A percentile compares a stretch with the other conserved stretches of the same genome.
Evolutionary conservation across 768 basidiomycete species (phyloP).

Genomic region (Mrakia gelida): DNA sequence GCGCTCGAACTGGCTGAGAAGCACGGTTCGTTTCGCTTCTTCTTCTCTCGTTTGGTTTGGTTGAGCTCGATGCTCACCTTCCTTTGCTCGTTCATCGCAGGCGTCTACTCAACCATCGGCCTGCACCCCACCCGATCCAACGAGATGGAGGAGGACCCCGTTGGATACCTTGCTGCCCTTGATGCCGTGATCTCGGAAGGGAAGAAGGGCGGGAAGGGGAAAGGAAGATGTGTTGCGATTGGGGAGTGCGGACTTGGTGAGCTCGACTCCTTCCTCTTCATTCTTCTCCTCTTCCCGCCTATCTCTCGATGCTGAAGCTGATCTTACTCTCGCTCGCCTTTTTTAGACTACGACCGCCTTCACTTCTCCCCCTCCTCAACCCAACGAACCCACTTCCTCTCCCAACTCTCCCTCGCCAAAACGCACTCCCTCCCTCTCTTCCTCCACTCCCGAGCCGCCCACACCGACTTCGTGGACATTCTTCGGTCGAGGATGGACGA

Average conservation of each 20-base stretch:
- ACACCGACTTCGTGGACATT: constrained; percentile 62
- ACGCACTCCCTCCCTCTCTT: constrained; percentile 71
- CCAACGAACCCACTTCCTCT: constrained; percentile 63
- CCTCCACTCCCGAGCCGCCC: constrained; percentile 74
- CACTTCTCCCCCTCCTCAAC: constrained; percentile 59
- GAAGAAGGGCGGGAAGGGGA: constrained; percentile 48
- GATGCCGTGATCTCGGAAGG: constrained; percentile 51
- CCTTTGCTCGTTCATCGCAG: constrained; percentile 37
- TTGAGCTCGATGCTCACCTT: background rate
- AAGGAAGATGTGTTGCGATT: constrained; percentile 62
- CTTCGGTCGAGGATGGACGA: constrained; percentile 50
- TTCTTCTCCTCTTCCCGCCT: background rate
- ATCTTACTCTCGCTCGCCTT: background rate
- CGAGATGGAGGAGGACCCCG: constrained; percentile 65
- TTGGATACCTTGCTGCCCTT: constrained; percentile 59
- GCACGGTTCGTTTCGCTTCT: constrained; percentile 48
- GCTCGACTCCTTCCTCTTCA: constrained; percentile 18
- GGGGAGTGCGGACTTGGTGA: constrained; percentile 77
- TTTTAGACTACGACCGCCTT: constrained; percentile 68
- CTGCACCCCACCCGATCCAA: constrained; percentile 71
- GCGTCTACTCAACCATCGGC: constrained; percentile 67
- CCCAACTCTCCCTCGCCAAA: constrained; percentile 63
- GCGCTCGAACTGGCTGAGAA: constrained; percentile 61
- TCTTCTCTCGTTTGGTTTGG: background rate
- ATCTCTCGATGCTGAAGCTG: too few species aligned